Evolutionary conservation across 2,329 filamentous ascomycete species (phyloP), one percentile per base, ranked within the genome.

Genomic region (Penicillium hordei): DNA sequence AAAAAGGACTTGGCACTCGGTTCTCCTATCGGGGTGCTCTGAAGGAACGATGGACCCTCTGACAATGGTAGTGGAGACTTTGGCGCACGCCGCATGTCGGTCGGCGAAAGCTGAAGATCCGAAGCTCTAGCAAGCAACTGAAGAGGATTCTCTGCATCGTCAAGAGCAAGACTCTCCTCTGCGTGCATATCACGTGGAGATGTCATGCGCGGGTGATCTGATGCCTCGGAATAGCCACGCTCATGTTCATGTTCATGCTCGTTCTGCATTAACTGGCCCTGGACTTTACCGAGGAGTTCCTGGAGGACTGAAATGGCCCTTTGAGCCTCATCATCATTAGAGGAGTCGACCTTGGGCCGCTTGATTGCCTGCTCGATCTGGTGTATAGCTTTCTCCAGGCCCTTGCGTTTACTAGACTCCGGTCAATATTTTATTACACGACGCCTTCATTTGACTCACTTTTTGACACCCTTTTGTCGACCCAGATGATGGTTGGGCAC

Each of bases 381-480:
- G 67, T 85, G 86, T 21, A 91, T 82, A 3, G 88, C 88, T 74
- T 90, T 91, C 61, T 90, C 88, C 31, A 91, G 76, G 0, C 89
- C 89, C 17, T 86, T 88, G 40, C 89, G 84, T 73, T 91, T 91
- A 72, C 88, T 90, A 61, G 17, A 39, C 12, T 53, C 2, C 33
- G 46, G 57, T 68, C 48, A 68, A 55, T 55, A 2, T 31, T 27
- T 21, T 19, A 13, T 8, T 25, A 31, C 19, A 45, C 10, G 1
- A n/a, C 12, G 4, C 38, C n/a, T 39, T 40, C 64, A 79, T 74
- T 21, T 40, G 9, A 58, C 65, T 61, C 74, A 88, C 88, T 91
- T 91, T 72, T 90, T 91, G 59, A 90, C 88, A 23, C 88, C 89
- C 69, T 90, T 90, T 68, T 89, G 87, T 49, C 89, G 80, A 8